Evolutionary conservation across 1,139 yeast species (phyloP), one percentile per base, ranked within the genome.

Genomic region (Casaregolazyma lundiana): DNA sequence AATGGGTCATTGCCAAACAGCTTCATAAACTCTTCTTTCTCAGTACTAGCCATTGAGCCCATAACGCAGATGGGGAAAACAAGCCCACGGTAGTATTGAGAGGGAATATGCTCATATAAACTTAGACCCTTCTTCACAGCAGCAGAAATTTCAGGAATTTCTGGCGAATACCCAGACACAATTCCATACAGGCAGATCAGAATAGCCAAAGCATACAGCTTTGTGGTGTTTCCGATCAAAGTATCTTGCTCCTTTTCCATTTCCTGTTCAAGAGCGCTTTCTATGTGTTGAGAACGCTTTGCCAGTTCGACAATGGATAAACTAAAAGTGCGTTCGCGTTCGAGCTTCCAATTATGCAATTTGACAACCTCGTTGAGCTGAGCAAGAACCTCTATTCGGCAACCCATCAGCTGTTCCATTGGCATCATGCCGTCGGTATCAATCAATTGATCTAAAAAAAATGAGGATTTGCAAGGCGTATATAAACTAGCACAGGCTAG

Each of bases 381-480:
- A 6, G 41, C 19, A 9, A 50, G 41, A 11, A 50, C 50, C 3
- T 32, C 35, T 5, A 43, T 34, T 11, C 36, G 24, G 41, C 53
- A 50, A 11, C 53, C 53, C 53, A 50, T 50, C 4, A 50, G 40
- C 22, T 47, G 30, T n/a, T 47, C 44, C 32, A 50, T 43, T 11
- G 49, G 48, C 9, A 50, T 16, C 13, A 45, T 37, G 18, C 30
- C 36, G 11, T 26, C 19, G 16, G 36, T 18, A 11, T 38, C 32
- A 11, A 30, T 32, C 36, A 49, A 26, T 24, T 42, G 41, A n/a
- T 47, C 50, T 17, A 49, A 35, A 30, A 44, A 38, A 3, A 45
- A 37, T 4, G 42, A 17, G n/a, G 38, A 39, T 2, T 30, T 37
- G 16, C 49, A 49, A 21, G 47, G 48, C 19, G 36, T 21, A 30